A percentile compares a stretch with the other conserved stretches of the same genome.
These are phyloP conservation scores for Ogataea zsoltii DNA, from an alignment of 805 yeast species.

Conservation along the genomic window DNA sequence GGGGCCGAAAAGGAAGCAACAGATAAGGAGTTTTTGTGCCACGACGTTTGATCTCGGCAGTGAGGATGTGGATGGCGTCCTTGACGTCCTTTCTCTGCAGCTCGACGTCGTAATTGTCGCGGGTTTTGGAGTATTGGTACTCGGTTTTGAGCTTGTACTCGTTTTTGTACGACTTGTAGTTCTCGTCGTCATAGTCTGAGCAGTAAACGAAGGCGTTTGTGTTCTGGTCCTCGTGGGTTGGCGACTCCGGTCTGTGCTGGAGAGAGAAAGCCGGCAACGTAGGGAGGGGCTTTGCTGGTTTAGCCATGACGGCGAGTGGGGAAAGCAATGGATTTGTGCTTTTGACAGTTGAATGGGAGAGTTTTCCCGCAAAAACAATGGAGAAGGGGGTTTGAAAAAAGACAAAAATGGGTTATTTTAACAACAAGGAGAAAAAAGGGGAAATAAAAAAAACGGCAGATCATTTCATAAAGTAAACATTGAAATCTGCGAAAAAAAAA, in stretches of 20 bases:
- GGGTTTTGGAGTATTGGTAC: conserved; percentile 24
- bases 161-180: conserved; percentile 29
- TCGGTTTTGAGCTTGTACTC: conserved; percentile 31
- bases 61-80: conserved; percentile 65
- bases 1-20: conserved; percentile 75
- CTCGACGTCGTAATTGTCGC: conserved; percentile 35
- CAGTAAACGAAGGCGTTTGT: conserved; percentile 34
- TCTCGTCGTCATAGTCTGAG: conserved; percentile 27
- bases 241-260: conserved; percentile 1
- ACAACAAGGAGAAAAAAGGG: conserved; percentile 4
- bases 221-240: conserved; percentile 18
- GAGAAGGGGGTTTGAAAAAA: no score
- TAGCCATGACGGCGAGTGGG: conserved; percentile 11
- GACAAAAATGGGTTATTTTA: neutral
- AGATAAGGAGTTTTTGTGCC: conserved; percentile 75
- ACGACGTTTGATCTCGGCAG: conserved; percentile 67
- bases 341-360: no score
- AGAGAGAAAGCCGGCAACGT: conserved; percentile 25
- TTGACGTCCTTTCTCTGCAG: conserved; percentile 67
- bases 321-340: neutral
- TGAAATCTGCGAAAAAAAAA: neutral
- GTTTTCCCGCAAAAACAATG: no score
- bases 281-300: conserved; percentile 23
- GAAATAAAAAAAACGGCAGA: conserved; percentile 4
- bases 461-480: conserved; percentile 7